A percentile compares a stretch with the other conserved stretches of the same genome.
phyloP scores from a whole-genome alignment of 768 basidiomycete species.

The Xerocomus potaroensis region DNA sequence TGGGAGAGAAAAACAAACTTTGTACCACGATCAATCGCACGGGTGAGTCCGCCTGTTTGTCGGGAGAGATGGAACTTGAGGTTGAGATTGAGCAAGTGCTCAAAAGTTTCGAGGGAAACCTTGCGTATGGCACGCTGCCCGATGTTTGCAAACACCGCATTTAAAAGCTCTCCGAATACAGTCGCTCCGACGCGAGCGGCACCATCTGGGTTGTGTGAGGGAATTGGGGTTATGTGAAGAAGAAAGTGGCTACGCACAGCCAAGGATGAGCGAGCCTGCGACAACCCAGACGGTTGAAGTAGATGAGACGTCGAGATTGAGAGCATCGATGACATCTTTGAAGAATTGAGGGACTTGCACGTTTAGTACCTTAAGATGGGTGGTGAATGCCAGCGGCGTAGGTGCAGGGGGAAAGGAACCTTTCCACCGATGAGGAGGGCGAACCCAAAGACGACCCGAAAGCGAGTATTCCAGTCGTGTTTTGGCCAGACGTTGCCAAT shows the following conservation, averaged over 20 bases:
- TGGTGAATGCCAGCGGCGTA: background rate
- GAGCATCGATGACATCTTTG: conserved; percentile 83
- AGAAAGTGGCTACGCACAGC: conserved; percentile 58
- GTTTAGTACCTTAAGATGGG: conserved; percentile 67
- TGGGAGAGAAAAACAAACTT: conserved; percentile 53
- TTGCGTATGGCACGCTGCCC: conserved; percentile 92
- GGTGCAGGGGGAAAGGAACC: conserved; percentile 39
- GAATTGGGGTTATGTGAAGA: conserved; percentile 1
- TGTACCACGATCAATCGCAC: conserved; percentile 96
- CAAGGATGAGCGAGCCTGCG: conserved; percentile 84
- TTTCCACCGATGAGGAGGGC: conserved; percentile 79
- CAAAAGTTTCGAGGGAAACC: conserved; percentile 94
- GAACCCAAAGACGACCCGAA: conserved; percentile 80
- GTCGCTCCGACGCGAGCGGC: conserved; percentile 86
- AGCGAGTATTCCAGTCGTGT: conserved; percentile 75
- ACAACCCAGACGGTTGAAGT: conserved; percentile 84
- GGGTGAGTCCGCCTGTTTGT: conserved; percentile 92
- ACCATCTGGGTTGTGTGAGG: conserved; percentile 71
- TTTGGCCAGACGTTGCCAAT: conserved; percentile 91
- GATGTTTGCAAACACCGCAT: conserved; percentile 94
- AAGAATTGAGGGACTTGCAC: conserved; percentile 98
- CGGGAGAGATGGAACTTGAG: conserved; percentile 88
- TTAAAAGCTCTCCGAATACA: conserved; percentile 86
- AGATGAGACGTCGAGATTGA: conserved; percentile 78
- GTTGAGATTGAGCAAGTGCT: conserved; percentile 87